phyloP scores from a whole-genome alignment of 768 basidiomycete species.

The Phylloporus sp. region DNA sequence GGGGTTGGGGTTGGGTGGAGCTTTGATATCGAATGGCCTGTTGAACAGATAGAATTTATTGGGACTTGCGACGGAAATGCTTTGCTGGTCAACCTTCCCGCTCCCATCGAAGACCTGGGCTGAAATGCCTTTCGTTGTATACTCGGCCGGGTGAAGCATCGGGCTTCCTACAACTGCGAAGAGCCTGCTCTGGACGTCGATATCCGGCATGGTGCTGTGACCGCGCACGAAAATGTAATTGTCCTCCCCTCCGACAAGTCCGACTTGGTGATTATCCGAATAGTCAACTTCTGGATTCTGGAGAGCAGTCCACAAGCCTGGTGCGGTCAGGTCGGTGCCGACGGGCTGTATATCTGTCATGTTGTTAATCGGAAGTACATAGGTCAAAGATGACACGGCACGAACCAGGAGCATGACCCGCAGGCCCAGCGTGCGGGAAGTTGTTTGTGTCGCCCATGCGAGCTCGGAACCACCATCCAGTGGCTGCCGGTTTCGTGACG shows the following conservation, averaged over 20 bases:
- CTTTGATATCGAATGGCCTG: background rate
- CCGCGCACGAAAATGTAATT: conserved; percentile 11
- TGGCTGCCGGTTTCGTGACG: conserved; percentile 7
- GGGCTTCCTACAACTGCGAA: background rate
- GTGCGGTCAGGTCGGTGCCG: background rate
- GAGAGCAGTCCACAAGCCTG: background rate
- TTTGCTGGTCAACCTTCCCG: background rate
- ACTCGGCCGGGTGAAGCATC: background rate
- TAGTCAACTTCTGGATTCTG: conserved; percentile 1
- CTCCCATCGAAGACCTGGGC: background rate
- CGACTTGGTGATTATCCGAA: background rate
- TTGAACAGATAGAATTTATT: conserved; percentile 8
- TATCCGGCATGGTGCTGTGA: conserved; percentile 6
- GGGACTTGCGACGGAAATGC: background rate
- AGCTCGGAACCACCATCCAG: conserved; percentile 11
- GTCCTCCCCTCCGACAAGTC: conserved; percentile 2
- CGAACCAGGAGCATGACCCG: conserved; percentile 2
- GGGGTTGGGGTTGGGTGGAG: background rate
- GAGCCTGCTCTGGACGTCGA: conserved; percentile 8
- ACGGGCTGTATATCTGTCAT: conserved; percentile 5
- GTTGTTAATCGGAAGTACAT: background rate
- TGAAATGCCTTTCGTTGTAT: background rate
- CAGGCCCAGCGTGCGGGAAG: conserved; percentile 1
- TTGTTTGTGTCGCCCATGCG: background rate
- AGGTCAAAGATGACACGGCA: too few species aligned